Evolutionary conservation across 345 rosid species (phyloP).

Genomic region (Firmiana major): DNA sequence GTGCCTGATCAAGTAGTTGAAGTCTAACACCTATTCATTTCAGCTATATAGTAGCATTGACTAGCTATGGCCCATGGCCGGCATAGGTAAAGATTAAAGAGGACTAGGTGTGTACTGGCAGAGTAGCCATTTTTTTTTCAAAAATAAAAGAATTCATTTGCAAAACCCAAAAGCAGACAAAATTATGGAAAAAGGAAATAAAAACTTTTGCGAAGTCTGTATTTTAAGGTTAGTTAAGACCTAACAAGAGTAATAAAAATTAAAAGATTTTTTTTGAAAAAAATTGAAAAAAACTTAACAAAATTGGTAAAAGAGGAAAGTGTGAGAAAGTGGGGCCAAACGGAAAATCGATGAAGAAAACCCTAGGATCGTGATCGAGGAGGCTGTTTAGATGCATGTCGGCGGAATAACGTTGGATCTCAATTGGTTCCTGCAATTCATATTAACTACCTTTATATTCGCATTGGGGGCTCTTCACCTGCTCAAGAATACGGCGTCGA

Average conservation of each 20-base stretch:
- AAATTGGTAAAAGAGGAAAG: not conserved
- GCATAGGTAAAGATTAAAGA: not conserved
- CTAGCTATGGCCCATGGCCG: no score
- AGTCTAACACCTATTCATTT: no score
- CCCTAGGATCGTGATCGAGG: conserved; percentile 18
- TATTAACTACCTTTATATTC: conserved; percentile 48
- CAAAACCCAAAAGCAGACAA: not conserved
- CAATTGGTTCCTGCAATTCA: conserved; percentile 62
- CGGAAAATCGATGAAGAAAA: conserved; percentile 17
- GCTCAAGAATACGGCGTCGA: conserved; percentile 73
- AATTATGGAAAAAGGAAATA: no score
- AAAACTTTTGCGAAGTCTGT: not conserved
- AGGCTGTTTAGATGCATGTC: conserved; percentile 70
- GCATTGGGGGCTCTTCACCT: conserved; percentile 55
- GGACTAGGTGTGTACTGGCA: no score
- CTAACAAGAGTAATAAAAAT: not conserved
- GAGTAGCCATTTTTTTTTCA: no score
- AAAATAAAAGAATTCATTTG: not conserved
- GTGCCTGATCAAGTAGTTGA: no score
- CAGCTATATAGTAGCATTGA: no score
- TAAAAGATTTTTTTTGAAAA: no score
- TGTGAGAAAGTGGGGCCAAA: not conserved
- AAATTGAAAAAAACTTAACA: not conserved
- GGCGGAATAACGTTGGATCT: conserved; percentile 67
- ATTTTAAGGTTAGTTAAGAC: not conserved